Base-by-base conservation (phyloP, 2,329 filamentous ascomycete genomes). In the Microcera coccophila region DNA sequence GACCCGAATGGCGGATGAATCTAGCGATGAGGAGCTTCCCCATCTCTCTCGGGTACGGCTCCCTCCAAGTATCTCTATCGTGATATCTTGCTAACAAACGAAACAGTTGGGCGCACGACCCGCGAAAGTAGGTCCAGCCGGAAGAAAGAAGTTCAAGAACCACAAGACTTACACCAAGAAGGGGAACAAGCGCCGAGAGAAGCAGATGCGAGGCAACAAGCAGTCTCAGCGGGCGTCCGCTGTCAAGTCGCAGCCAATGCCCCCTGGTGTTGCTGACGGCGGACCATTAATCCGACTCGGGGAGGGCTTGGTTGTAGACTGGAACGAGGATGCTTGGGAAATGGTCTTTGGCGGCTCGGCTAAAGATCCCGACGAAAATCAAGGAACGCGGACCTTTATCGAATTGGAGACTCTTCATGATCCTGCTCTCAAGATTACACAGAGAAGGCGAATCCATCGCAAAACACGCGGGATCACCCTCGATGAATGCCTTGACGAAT, bases 401-500 rank as follows among this genome's bases (percentile, higher is more conserved):
- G 61, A 73, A 3, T 62, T 76, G 10, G 71, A 79, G 29, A 75
- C 68, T 20, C 64, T 79, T 26, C 72, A 79, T 44, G 79, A 88
- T 61, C 69, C 81, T 2, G 82, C 82, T 21, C 73, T 96, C 5
- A 72, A 79, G 54, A 74, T 77, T 42, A 75, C 73, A 41, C 84
- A 90, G 28, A 72, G 73, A 37, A 72, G 71, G 45, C 84, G 89
- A 7, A 78, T 84, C 64, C 75, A 61, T 20, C 67, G 68, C 12
- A 61, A 63, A 10, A 66, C 64, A 16, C 58, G 82, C 41, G 93
- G 93, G 20, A 84, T 96, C 52, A 84, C 82, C 1, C 75, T 98
- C 4, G 85, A 93, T 17, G 90, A 96, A 55, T 98, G 93, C 61
- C 78, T 98, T 41, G 85, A 90, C 45, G 93, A 97, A 65, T 97